phyloP scores from a whole-genome alignment of 2,329 filamentous ascomycete species.

The Cylindrodendrum hubeiense region DNA sequence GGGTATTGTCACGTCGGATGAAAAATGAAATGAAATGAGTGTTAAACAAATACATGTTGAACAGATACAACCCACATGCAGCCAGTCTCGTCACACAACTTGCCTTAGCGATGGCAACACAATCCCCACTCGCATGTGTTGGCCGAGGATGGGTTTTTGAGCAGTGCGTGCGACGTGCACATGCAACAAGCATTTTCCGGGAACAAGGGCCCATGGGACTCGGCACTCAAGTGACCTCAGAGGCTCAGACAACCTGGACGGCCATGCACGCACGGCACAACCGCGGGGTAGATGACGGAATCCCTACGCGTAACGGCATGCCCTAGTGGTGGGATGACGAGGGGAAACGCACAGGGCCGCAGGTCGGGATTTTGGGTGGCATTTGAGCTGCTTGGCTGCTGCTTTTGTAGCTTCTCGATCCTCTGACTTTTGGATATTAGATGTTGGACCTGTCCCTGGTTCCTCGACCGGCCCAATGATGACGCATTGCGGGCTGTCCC shows the following conservation, averaged over 20 bases:
- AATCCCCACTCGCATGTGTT: not conserved
- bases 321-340: slow-evolving; percentile 3
- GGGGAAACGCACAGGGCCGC: not conserved
- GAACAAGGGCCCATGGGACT: slow-evolving; percentile 4
- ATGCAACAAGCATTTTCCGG: slow-evolving; percentile 6
- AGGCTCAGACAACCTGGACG: not conserved
- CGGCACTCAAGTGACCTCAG: not conserved
- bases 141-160: not conserved
- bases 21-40: slow-evolving; percentile 15
- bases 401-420: not conserved
- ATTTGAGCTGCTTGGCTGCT: not conserved
- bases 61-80: not conserved
- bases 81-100: not conserved
- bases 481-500: not conserved
- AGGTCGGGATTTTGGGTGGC: not conserved
- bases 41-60: not conserved
- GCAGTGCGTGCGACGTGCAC: slow-evolving; percentile 2
- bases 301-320: not conserved
- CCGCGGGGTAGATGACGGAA: slow-evolving; percentile 24
- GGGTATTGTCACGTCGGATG: slow-evolving; percentile 9
- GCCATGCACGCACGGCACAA: slow-evolving; percentile 8
- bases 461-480: not conserved
- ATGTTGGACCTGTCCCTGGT: too few species aligned
- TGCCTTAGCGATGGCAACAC: not conserved
- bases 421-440: not conserved